phyloP scores from a whole-genome alignment of 805 yeast species.

The Candida cerambycidarum region DNA sequence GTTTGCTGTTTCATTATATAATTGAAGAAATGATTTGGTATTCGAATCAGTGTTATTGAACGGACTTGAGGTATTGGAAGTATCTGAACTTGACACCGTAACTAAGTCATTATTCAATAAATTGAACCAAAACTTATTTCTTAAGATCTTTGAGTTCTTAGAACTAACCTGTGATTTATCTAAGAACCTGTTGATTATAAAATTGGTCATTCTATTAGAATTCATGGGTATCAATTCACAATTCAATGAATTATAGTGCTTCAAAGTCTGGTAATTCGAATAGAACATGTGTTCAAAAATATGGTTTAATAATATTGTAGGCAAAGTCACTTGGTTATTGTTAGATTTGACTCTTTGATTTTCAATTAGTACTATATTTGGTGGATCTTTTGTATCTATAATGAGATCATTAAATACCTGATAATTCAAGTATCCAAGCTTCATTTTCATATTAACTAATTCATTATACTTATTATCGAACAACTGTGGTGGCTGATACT shows the following conservation, averaged over 20 bases:
- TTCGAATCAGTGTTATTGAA: no score
- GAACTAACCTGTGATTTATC: conserved; percentile 16
- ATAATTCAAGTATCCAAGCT: conserved; percentile 15
- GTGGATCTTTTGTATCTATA: not conserved
- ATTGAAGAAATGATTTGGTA: conserved; percentile 2
- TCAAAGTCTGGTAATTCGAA: conserved; percentile 24
- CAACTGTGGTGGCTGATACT: conserved; percentile 5
- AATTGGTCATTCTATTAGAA: conserved; percentile 36
- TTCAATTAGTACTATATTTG: conserved; percentile 33
- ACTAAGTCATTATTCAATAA: conserved; percentile 1
- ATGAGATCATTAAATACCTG: conserved; percentile 22
- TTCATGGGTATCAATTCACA: conserved; percentile 34
- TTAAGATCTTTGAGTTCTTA: conserved; percentile 13
- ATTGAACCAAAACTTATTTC: conserved; percentile 7
- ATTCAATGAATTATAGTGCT: conserved; percentile 11
- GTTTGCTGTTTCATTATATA: not conserved
- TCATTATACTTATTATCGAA: conserved; percentile 9
- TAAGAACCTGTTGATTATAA: conserved; percentile 38
- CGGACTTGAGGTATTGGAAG: no score
- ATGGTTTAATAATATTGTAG: conserved; percentile 38
- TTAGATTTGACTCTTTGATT: conserved; percentile 41
- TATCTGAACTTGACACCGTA: not conserved
- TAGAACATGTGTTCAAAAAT: conserved; percentile 39
- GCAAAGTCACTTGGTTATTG: conserved; percentile 33
- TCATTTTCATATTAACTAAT: conserved; percentile 3